Conservation (phyloP, 176 grass and related monocot genomes). For the Pontederia crassipes region DNA sequence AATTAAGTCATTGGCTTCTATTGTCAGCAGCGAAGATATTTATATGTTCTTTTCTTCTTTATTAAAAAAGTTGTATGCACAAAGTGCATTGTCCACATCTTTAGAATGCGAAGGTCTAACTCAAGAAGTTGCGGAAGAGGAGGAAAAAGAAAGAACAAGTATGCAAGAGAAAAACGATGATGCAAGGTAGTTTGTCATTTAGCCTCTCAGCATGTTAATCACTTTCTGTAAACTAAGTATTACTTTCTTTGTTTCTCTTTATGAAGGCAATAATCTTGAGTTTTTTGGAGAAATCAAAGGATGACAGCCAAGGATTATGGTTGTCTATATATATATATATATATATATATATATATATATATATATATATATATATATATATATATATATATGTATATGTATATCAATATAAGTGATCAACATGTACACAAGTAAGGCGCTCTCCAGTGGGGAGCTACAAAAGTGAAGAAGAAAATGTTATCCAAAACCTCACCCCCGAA, state of each 20-base stretch:
- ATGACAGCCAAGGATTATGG: too few species aligned
- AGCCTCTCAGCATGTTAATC: not conserved
- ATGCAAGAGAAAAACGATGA: slow-evolving; percentile 25
- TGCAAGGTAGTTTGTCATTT: slow-evolving; percentile 37
- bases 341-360: too few species aligned
- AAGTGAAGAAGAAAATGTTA: too few species aligned
- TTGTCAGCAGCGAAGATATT: slow-evolving; percentile 46
- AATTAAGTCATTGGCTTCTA: slow-evolving; percentile 49
- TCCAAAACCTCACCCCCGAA: too few species aligned
- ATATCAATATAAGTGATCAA: too few species aligned
- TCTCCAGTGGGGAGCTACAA: too few species aligned
- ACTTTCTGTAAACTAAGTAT: slow-evolving; percentile 15
- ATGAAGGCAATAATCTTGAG: not conserved
- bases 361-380: too few species aligned
- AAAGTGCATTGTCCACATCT: slow-evolving; percentile 32
- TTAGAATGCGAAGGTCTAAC: slow-evolving; percentile 38
- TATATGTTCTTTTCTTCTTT: slow-evolving; percentile 62
- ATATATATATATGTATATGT: too few species aligned
- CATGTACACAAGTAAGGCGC: too few species aligned
- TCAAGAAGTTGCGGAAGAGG: slow-evolving; percentile 21
- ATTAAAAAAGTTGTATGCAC: slow-evolving; percentile 48
- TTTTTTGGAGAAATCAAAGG: too few species aligned
- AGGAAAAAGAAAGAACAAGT: slow-evolving; percentile 27
- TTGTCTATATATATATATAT: too few species aligned
- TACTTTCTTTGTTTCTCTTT: slow-evolving; percentile 1